Evolutionary conservation across 495 filamentous ascomycete genomes (phyloP), one percentile per base, ranked within the genome.

Genomic region (Aspergillus bridgeri): DNA sequence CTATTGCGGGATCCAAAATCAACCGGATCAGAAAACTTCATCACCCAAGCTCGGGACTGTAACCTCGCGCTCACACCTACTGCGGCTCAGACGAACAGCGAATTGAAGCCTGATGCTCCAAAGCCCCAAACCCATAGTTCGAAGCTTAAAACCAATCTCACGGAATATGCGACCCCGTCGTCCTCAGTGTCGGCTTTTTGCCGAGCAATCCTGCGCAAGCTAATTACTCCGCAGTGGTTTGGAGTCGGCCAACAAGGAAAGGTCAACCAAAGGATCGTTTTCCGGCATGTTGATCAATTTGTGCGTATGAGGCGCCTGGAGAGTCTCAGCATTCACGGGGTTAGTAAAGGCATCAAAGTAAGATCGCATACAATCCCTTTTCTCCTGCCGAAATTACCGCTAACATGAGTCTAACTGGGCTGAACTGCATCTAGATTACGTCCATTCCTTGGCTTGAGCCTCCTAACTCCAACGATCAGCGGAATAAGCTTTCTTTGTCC

Each of bases 141-240:
- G 43, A 52, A 54, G 23, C 67, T 57, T 44, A 69, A 72, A 22
- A 3, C 59, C 42, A 73, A 68, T 51, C 76, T 96, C 27, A 83
- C 85, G 18, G 87, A 89, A 38, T 78, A 90, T 59, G 89, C 91
- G 3, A 92, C 86, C 6, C 82, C 90, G 2, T 57, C 75, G 4
- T 75, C 88, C 0, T 79, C 83, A 20, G 85, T 97, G 11, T 96
- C 94, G 5, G 89, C 93, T 3, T 98, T 96, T 65, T 96, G 92
- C 65, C 86, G 88, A 53, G 86, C 91, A 7, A 85, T 89, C 3
- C 62, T 97, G 5, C 75, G 74, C 11, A 89, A 81, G 44, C 71
- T 96, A n/a, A 81, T 98, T 27, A 92, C 94, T 1, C 71, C 74
- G 9, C 83, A 75, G 9, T 90, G 96, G 56, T 96, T 88, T 81